Evolutionary conservation across 2,329 filamentous ascomycete genomes (phyloP), one percentile per base, ranked within the genome.

Genomic region (Alternaria sp.): DNA sequence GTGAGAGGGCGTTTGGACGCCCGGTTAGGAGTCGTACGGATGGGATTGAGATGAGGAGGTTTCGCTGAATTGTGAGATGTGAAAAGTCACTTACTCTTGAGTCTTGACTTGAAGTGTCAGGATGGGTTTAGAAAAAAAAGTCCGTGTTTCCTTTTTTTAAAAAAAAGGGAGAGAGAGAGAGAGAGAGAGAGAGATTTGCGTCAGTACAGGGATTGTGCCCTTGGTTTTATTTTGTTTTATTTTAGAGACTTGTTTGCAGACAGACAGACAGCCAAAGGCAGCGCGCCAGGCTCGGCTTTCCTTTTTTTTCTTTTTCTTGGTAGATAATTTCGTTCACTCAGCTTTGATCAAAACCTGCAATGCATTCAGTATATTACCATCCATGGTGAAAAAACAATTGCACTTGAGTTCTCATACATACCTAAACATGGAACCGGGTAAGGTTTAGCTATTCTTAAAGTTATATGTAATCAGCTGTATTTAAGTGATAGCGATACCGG

Each of bases 41-140:
- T n/a, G 72, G 58, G 17, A 63, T 70, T 41, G 73, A 77, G 60
- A 76, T 77, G 74, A 70, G 66, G 58, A 65, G 64, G 10, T 63
- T 76, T 26, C 69, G 61, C 24, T 74, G 17, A 17, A 17, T 1
- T 17, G 17, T 17, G 24, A 52, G 45, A 42, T 10, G 24, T 24
- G 17, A 17, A 17, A 17, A 17, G 17, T 17, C 17, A 17, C 17
- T 17, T 17, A 17, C 17, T 17, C 17, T 17, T 17, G 17, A 17
- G 17, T 17, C 17, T 17, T 17, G 17, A 17, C 17, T 17, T 17
- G 1, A 34, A 1, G 26, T 29, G 11, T 11, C 5, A 17, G 17
- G 17, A 17, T 17, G 17, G 17, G 17, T 17, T 17, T 17, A 17
- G 17, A 17, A 17, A 17, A 17, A 17, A 17, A 17, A 17, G 17